These are phyloP conservation scores for Eimeria sp. DNA, from an alignment of 169 alveolate genomes.

Conservation along the genomic window DNA sequence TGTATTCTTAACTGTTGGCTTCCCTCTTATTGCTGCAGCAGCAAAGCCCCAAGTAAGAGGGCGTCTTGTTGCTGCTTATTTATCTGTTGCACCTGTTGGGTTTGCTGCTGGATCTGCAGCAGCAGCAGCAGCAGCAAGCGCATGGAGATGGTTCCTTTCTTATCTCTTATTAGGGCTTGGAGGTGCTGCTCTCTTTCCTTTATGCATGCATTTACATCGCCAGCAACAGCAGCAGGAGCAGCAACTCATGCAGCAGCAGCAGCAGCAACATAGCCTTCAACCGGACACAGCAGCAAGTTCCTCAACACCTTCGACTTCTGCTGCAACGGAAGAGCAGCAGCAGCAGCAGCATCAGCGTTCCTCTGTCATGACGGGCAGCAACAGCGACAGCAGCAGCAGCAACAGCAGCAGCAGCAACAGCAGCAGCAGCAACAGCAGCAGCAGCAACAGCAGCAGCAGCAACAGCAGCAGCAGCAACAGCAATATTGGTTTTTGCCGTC, in stretches of 20 bases:
- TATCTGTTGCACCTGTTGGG: slow-evolving; percentile 14
- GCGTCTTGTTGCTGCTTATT: background rate
- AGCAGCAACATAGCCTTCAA: background rate
- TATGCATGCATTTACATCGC: background rate
- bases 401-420: slow-evolving; percentile 2
- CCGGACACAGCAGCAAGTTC: background rate
- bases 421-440: slow-evolving; percentile 24
- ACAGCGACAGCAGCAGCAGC: background rate
- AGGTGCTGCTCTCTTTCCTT: background rate
- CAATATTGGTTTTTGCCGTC: background rate
- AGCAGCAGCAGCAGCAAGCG: slow-evolving; percentile 33
- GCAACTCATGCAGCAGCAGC: background rate
- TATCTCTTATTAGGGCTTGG: background rate
- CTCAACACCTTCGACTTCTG: background rate
- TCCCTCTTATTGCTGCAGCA: slow-evolving; percentile 20
- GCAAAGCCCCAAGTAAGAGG: background rate
- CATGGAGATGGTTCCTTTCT: background rate
- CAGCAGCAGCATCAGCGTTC: background rate
- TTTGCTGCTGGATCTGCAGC: slow-evolving; percentile 35
- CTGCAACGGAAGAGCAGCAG: background rate
- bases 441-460: slow-evolving; percentile 7
- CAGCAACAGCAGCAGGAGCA: slow-evolving; percentile 52
- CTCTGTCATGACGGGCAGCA: background rate
- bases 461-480: slow-evolving; percentile 2
- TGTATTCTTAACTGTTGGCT: background rate